These are phyloP conservation scores for Lumnitzera racemosa DNA, from an alignment of 345 rosid genomes.

Conservation along the genomic window DNA sequence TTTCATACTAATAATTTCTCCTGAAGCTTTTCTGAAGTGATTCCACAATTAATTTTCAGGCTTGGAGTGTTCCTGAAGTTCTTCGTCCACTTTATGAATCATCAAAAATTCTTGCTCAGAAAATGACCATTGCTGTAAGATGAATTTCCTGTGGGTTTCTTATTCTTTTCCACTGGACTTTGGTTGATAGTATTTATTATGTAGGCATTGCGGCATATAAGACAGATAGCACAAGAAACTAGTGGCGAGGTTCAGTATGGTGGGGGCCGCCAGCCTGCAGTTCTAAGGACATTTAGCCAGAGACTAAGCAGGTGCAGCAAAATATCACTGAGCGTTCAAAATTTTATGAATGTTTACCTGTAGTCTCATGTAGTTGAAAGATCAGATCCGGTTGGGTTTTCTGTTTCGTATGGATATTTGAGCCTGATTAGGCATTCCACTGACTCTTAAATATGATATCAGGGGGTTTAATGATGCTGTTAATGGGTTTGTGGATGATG, in stretches of 20 bases:
- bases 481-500: constrained; percentile 87
- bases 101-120: constrained; percentile 91
- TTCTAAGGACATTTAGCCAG: constrained; percentile 90
- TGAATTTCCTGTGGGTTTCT: neutral
- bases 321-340: neutral
- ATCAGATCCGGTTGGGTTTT: too few relatives aligned
- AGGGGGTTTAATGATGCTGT: constrained; percentile 98
- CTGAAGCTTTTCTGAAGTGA: neutral
- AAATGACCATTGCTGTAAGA: constrained; percentile 81
- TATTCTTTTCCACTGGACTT: neutral
- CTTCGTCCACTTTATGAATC: constrained; percentile 94
- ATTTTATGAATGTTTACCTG: neutral
- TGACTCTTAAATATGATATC: neutral
- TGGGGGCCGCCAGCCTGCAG: constrained; percentile 95
- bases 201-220: constrained; percentile 78
- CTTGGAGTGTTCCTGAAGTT: constrained; percentile 91
- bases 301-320: constrained; percentile 66
- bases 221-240: constrained; percentile 89
- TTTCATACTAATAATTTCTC: neutral
- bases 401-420: too few relatives aligned
- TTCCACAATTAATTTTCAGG: constrained; percentile 24
- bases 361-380: neutral
- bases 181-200: constrained; percentile 1
- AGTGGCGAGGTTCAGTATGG: constrained; percentile 90
- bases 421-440: too few relatives aligned